A percentile compares a stretch with the other conserved stretches of the same genome.
Evolutionary conservation across 2,329 filamentous ascomycete species (phyloP).

Genomic region (Diplodia mutila): DNA sequence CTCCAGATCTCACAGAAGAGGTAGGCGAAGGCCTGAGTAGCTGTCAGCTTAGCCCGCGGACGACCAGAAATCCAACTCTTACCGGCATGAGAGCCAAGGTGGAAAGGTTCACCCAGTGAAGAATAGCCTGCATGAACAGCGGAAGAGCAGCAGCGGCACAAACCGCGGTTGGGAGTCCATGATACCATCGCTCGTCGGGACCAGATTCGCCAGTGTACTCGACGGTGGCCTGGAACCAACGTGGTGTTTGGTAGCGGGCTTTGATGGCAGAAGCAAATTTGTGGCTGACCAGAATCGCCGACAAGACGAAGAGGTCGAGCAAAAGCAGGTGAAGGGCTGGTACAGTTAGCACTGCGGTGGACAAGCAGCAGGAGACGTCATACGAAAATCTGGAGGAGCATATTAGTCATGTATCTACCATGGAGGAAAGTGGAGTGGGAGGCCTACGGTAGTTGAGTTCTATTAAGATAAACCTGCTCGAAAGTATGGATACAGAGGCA

Average conservation of each 20-base stretch:
- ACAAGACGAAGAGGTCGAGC: constrained; percentile 28
- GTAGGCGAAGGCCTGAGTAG: constrained; percentile 28
- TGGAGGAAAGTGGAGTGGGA: not conserved
- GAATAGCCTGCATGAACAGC: constrained; percentile 35
- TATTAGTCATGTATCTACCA: not conserved
- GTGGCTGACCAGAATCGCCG: constrained; percentile 14
- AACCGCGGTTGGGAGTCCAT: constrained; percentile 2
- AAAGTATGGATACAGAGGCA: constrained; percentile 8
- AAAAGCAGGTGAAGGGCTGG: constrained; percentile 32
- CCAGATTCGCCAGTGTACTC: constrained; percentile 4
- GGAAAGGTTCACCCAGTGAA: constrained; percentile 39
- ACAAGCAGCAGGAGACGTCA: not conserved
- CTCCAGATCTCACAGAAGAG: constrained; percentile 29
- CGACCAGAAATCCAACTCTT: constrained; percentile 25
- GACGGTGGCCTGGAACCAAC: not conserved
- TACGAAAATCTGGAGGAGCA: constrained; percentile 20
- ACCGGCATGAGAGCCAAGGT: constrained; percentile 38
- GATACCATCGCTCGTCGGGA: constrained; percentile 2
- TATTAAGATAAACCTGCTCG: constrained; percentile 18
- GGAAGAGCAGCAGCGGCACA: constrained; percentile 33
- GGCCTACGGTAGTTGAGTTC: constrained; percentile 21
- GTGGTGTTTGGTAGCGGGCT: not conserved
- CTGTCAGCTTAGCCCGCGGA: constrained; percentile 27
- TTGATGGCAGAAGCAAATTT: not conserved
- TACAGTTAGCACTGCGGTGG: not conserved